These are phyloP conservation scores for Agapanthus africanus DNA, from an alignment of 106 monocot genomes.

Conservation along the genomic window DNA sequence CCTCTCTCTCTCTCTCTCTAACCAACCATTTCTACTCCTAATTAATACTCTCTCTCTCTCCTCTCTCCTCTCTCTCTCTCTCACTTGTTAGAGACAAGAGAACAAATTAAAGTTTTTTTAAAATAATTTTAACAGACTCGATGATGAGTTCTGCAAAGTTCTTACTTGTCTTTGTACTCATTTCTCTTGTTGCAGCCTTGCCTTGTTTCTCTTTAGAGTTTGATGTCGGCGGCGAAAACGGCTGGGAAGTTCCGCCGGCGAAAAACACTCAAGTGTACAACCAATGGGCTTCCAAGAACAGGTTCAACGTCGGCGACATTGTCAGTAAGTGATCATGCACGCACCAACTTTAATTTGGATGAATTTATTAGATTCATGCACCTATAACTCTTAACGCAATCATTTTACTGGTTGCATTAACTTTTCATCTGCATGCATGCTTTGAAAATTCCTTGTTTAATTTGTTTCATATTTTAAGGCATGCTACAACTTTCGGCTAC, in stretches of 20 bases:
- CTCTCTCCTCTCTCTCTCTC: background rate
- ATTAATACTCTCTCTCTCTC: background rate
- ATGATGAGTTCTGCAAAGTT: no score
- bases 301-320: conserved; percentile 62
- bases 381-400: background rate
- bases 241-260: conserved; percentile 56
- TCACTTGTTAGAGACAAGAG: no score
- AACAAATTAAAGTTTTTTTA: background rate
- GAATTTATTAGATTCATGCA: background rate
- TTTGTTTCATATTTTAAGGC: background rate
- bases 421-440: background rate
- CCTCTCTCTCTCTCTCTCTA: background rate
- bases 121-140: no score
- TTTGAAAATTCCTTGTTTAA: background rate
- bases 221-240: conserved; percentile 54
- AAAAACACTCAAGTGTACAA: conserved; percentile 51
- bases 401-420: background rate
- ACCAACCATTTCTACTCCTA: background rate
- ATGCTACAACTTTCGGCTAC: background rate
- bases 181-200: background rate
- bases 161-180: background rate
- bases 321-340: conserved; percentile 30
- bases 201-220: conserved; percentile 27
- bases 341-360: background rate
- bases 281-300: conserved; percentile 73